Evolutionary conservation across 495 filamentous ascomycete species (phyloP).

Genomic region (Talaromyces wortmannii): DNA sequence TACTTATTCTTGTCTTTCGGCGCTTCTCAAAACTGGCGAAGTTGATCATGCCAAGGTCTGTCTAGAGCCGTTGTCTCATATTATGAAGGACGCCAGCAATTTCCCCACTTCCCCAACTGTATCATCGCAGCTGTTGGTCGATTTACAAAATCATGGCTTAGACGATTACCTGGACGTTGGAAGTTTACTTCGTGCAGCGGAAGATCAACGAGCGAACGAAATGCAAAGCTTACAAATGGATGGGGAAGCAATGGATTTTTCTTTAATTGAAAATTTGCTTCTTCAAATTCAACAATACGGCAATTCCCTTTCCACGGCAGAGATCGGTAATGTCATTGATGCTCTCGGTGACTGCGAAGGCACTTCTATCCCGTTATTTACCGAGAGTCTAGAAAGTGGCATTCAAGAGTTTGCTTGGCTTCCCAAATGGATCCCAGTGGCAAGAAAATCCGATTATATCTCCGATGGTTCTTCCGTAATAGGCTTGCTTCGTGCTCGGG

Average conservation of each 20-base stretch:
- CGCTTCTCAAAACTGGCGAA: neutral
- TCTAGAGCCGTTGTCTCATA: neutral
- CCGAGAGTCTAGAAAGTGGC: neutral
- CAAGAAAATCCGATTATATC: slow-evolving; percentile 8
- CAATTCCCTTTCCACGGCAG: slow-evolving; percentile 21
- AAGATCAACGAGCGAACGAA: neutral
- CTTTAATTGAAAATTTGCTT: slow-evolving; percentile 13
- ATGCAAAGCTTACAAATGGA: neutral
- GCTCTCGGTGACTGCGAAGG: slow-evolving; percentile 30
- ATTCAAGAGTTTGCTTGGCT: slow-evolving; percentile 22
- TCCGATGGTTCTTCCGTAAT: slow-evolving; percentile 10
- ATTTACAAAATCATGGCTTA: neutral
- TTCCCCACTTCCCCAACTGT: neutral
- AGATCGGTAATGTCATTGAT: slow-evolving; percentile 18
- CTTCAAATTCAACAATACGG: slow-evolving; percentile 20
- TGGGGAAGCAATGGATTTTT: neutral
- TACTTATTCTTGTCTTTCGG: neutral
- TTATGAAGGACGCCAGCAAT: neutral
- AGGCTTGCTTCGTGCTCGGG: slow-evolving; percentile 23
- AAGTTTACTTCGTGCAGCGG: neutral
- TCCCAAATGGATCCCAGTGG: slow-evolving; percentile 21
- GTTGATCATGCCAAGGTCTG: neutral
- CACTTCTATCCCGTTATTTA: slow-evolving; percentile 8
- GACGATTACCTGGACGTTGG: neutral
- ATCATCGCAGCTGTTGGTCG: neutral